These are phyloP conservation scores for Fusarium pininemorale DNA, from an alignment of 2,329 filamentous ascomycete genomes.

Conservation along the genomic window DNA sequence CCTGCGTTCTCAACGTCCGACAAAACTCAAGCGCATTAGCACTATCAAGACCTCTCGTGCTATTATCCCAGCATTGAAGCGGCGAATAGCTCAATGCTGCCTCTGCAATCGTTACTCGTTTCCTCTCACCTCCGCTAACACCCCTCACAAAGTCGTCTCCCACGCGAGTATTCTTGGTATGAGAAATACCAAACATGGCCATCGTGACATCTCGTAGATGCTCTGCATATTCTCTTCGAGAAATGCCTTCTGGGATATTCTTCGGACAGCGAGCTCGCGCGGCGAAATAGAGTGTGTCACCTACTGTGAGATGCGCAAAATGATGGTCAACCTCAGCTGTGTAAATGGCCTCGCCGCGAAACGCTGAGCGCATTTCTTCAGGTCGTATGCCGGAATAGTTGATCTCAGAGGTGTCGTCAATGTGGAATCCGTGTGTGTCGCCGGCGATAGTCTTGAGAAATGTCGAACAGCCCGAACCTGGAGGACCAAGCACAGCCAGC, in stretches of 20 bases:
- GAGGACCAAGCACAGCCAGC: conserved; percentile 75
- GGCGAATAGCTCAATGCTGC: conserved; percentile 49
- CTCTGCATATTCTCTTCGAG: conserved; percentile 60
- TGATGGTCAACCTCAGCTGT: conserved; percentile 83
- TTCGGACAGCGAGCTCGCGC: conserved; percentile 72
- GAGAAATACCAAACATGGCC: conserved; percentile 75
- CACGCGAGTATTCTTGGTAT: conserved; percentile 74
- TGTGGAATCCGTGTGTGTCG: conserved; percentile 78
- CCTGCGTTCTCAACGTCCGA: conserved; percentile 66
- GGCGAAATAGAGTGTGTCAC: conserved; percentile 79
- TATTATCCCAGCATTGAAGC: conserved; percentile 78
- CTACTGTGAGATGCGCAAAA: conserved; percentile 77
- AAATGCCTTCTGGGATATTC: conserved; percentile 65
- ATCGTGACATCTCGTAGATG: conserved; percentile 74
- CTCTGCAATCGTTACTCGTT: conserved; percentile 52
- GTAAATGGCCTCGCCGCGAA: conserved; percentile 84
- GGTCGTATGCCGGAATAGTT: conserved; percentile 77
- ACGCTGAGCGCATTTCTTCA: conserved; percentile 76
- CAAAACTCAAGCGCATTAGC: conserved; percentile 74
- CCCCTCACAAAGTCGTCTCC: conserved; percentile 74
- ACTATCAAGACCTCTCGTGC: conserved; percentile 70
- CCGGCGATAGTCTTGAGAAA: conserved; percentile 83
- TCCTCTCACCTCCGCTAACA: conserved; percentile 63
- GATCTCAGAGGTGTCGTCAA: conserved; percentile 73
- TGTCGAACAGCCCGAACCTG: conserved; percentile 77